These are phyloP conservation scores for Citrus hindsii DNA, from an alignment of 345 rosid species.

Conservation along the genomic window DNA sequence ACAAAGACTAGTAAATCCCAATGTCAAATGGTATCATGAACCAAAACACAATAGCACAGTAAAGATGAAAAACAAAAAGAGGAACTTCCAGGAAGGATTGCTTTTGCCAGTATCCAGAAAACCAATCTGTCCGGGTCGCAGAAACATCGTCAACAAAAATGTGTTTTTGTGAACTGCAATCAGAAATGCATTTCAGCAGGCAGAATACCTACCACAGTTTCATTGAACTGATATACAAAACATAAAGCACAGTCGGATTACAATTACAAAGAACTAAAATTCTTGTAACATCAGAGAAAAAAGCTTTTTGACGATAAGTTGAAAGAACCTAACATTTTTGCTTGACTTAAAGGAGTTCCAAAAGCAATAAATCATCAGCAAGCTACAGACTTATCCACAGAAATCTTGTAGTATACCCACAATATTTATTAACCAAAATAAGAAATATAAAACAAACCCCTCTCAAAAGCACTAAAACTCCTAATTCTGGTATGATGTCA, in stretches of 20 bases:
- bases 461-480: not conserved
- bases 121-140: conserved; percentile 56
- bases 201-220: conserved; percentile 33
- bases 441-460: not conserved
- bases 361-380: conserved; percentile 8
- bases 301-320: conserved; percentile 15
- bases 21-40: conserved; percentile 34
- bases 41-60: conserved; percentile 47
- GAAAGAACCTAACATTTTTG: conserved; percentile 12
- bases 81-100: conserved; percentile 63
- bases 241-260: conserved; percentile 17
- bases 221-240: conserved; percentile 18
- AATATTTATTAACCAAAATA: not conserved
- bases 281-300: conserved; percentile 5
- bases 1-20: conserved; percentile 23
- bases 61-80: conserved; percentile 60
- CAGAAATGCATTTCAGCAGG: conserved; percentile 65
- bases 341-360: conserved; percentile 4
- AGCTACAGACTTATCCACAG: not conserved
- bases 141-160: conserved; percentile 67
- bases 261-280: conserved; percentile 16
- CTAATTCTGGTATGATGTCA: not conserved
- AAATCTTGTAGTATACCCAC: not conserved
- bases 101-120: conserved; percentile 37
- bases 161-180: conserved; percentile 53